These are phyloP conservation scores for Pseudomonodictys pantanalensis DNA, from an alignment of 495 filamentous ascomycete genomes.

Conservation along the genomic window DNA sequence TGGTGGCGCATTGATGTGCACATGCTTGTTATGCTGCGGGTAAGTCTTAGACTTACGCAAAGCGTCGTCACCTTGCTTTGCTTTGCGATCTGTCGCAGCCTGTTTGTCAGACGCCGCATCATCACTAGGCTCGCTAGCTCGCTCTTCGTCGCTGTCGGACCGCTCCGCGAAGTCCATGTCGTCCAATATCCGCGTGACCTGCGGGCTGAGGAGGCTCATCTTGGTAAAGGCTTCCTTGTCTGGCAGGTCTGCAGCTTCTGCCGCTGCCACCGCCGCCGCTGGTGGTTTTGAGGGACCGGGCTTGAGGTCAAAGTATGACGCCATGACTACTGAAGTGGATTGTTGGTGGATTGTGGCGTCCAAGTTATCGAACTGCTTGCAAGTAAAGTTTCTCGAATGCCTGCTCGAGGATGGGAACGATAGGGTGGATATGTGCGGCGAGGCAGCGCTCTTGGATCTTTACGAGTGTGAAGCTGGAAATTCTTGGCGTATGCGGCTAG, in stretches of 20 bases:
- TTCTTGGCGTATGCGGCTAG: no score
- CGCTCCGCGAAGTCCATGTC: conserved; percentile 2
- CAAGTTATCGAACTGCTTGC: background rate
- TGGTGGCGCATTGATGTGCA: background rate
- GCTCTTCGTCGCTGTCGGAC: background rate
- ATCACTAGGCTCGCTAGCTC: background rate
- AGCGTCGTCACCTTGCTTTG: background rate
- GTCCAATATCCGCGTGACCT: conserved; percentile 19
- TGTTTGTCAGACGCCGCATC: background rate
- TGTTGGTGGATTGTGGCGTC: background rate
- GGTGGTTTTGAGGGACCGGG: conserved; percentile 6
- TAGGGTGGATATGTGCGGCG: background rate
- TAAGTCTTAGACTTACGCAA: background rate
- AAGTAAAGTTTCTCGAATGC: background rate
- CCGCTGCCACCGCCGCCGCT: background rate
- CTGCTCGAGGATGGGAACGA: background rate
- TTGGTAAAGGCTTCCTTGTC: background rate
- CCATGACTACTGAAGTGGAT: conserved; percentile 2
- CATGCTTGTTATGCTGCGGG: background rate
- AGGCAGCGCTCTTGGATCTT: conserved; percentile 5
- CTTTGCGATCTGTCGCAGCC: background rate
- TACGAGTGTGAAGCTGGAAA: no score
- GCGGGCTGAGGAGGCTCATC: conserved; percentile 12
- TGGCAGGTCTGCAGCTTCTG: background rate
- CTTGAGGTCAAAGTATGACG: conserved; percentile 23